Conservation (phyloP, 192 early-diverging fungal species). For the Podila minutissima region DNA sequence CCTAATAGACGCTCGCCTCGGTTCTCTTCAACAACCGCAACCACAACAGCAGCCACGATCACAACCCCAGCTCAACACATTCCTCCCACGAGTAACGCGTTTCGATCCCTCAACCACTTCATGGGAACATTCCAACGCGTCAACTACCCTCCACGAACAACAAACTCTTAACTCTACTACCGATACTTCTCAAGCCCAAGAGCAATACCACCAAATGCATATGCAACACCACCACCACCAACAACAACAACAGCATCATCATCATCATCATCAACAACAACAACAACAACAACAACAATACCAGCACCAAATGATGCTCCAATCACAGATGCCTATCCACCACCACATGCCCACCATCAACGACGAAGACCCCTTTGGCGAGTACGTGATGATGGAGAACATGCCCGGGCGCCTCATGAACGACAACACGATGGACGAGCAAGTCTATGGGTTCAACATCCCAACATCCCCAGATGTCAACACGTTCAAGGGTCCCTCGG, state of each 20-base stretch:
- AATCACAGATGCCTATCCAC: slow-evolving; percentile 16
- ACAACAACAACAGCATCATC: background rate
- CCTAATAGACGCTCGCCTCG: slow-evolving; percentile 29
- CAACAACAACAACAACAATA: slow-evolving; percentile 11
- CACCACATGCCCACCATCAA: slow-evolving; percentile 14
- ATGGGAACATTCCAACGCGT: slow-evolving; percentile 8
- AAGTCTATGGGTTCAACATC: slow-evolving; percentile 5
- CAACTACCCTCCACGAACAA: background rate
- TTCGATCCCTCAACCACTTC: background rate
- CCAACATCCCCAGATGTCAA: slow-evolving; percentile 13
- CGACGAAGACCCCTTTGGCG: slow-evolving; percentile 50
- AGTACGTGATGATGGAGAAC: slow-evolving; percentile 33
- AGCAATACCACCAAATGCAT: slow-evolving; percentile 7
- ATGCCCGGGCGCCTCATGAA: slow-evolving; percentile 32
- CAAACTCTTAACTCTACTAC: slow-evolving; percentile 11
- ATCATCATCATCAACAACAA: slow-evolving; percentile 9
- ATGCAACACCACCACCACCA: slow-evolving; percentile 30
- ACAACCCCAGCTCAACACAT: slow-evolving; percentile 6
- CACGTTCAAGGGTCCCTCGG: slow-evolving; percentile 3
- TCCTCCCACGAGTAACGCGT: background rate
- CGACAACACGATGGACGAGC: slow-evolving; percentile 19
- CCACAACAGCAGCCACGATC: slow-evolving; percentile 14
- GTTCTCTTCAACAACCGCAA: slow-evolving; percentile 16
- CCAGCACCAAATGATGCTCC: slow-evolving; percentile 33
- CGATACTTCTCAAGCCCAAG: background rate